These are phyloP conservation scores for Backusella psychrophila DNA, from an alignment of 192 early-diverging fungal genomes.

Conservation along the genomic window DNA sequence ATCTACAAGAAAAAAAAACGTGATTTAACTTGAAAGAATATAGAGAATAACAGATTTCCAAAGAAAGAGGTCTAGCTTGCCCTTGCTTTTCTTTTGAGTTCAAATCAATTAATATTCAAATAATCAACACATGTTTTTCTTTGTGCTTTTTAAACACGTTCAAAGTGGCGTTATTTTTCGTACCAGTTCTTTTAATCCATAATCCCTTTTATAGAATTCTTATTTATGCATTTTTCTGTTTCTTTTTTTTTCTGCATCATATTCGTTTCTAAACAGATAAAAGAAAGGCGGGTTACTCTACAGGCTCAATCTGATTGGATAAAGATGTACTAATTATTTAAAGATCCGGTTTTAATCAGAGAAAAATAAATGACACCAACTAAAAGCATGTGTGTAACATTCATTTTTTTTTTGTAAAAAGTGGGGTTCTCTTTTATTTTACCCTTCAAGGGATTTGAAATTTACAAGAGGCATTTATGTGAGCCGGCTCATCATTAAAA, in stretches of 20 bases:
- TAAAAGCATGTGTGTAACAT: neutral
- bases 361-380: neutral
- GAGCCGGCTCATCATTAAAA: neutral
- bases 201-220: neutral
- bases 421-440: neutral
- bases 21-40: neutral
- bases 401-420: neutral
- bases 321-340: neutral
- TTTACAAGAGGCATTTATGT: constrained; percentile 2
- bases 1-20: neutral
- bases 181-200: neutral
- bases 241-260: neutral
- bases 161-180: neutral
- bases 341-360: neutral
- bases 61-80: neutral
- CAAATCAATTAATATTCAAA: neutral
- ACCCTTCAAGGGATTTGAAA: constrained; percentile 3
- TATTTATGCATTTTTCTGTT: neutral
- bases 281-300: neutral
- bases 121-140: neutral
- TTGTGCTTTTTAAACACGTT: neutral
- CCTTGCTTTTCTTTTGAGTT: neutral
- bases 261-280: neutral
- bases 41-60: neutral
- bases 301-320: neutral